Percentiles rank a stretch among this genome's conserved stretches.
phyloP scores from a whole-genome alignment of 2,329 filamentous ascomycete species.

The Colletotrichum sp. region DNA sequence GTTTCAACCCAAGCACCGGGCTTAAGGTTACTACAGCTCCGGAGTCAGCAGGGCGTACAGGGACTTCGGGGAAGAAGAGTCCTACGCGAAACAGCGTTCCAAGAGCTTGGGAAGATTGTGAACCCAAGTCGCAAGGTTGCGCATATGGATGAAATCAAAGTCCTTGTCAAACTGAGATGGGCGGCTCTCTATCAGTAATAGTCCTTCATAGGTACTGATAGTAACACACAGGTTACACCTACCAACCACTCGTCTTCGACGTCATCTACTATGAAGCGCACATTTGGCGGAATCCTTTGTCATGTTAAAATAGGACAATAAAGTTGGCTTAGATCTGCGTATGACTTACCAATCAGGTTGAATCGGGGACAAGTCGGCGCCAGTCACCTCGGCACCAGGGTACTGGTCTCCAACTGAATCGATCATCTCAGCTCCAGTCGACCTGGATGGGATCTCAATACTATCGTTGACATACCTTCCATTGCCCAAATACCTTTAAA shows the following conservation, averaged over 20 bases:
- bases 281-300: neutral
- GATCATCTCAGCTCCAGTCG: neutral
- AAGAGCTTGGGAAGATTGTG: neutral
- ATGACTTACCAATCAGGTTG: neutral
- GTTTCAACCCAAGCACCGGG: constrained; percentile 51
- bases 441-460: neutral
- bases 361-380: neutral
- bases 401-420: neutral
- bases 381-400: neutral
- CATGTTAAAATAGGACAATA: neutral
- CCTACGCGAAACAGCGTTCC: neutral
- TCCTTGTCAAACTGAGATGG: neutral
- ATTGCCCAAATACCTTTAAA: neutral
- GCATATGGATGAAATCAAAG: neutral
- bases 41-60: neutral
- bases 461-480: neutral
- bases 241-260: neutral
- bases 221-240: fast-evolving
- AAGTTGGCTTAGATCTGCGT: neutral
- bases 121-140: neutral
- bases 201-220: neutral
- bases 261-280: neutral
- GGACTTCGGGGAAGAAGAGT: neutral
- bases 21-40: constrained; percentile 24
- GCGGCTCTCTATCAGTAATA: neutral